Base-by-base conservation (phyloP, 257 asterid genomes). In the Coffea eugenioides region DNA sequence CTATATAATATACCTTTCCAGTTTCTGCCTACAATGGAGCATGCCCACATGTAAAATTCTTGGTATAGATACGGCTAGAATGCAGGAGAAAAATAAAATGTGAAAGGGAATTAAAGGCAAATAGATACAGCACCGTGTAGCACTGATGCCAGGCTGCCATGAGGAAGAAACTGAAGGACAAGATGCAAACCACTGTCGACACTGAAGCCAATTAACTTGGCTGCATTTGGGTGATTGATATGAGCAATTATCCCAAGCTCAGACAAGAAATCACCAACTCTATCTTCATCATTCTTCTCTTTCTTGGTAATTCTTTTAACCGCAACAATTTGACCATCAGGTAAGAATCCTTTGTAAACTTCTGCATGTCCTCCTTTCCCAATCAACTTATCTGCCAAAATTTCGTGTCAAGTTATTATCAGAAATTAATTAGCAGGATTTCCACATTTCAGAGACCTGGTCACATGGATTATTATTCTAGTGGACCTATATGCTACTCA, bases 361-460 rank as follows among this genome's bases (percentile, higher is more conserved):
- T 90, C 94, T 39, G 99, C 99, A 85, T 92, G 97, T 3, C 99
- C 99, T 11, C 99, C 99, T 90, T 91, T 89, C 57, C 99, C 99
- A 48, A 95, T 83, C 85, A 94, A 77, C 72, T 91, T 91, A 75
- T 91, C 98, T 94, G 66, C 75, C 80, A 79, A 51, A 46, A 51
- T 69, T 76, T 77, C 59, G 6, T 68, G 45, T 79, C 57, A 56
- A 71, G 69, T 20, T 81, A 77, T 79, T 14, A 76, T 74, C 83
- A 74, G 43, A 79, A 85, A 69, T 64, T 82, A 25, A 69, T 64
- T 82, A 25, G 52, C 76, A 74, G 51, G 51, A 48, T 16, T 39
- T 64, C 57, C 57, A 51, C 14, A 14, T 80, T 59, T 71, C 71
- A 67, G 70, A 65, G 74, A 66, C 54, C 43, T 14, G 54, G 76